Evolutionary conservation across 352 stramenopile genomes (phyloP), one percentile per base, ranked within the genome.

Genomic region (Pythium graminicola): DNA sequence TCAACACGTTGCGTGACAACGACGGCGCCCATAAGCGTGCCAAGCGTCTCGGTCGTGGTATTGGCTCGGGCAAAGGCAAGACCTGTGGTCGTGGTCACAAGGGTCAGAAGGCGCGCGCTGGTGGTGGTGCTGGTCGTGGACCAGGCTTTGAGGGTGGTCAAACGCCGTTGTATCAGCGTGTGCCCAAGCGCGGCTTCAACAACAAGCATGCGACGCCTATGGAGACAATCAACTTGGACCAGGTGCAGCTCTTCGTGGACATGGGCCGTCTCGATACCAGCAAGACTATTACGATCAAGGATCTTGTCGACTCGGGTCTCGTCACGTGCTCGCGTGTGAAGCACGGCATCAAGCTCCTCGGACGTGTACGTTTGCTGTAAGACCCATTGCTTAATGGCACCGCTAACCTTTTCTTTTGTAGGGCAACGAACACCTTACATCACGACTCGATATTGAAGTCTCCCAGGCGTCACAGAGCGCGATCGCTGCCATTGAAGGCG

Each of bases 131-230:
- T 0, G 80, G 80, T 5, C 80, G 80, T 22, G 85, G 94, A 0
- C 79, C 86, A 22, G 90, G 85, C 26, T 99, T 99, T 62, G 97
- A 99, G 64, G 97, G 97, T 50, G 97, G 97, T 4, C 97, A 99
- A 74, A 99, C 97, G 40, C 96, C 95, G 33, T 70, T 99, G 48
- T 97, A 98, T 76, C 92, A 97, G 67, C 81, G 89, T 38, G 63
- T 99, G 35, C 97, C 97, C 28, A 99, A 99, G 81, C 88, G 94
- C 33, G 97, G 96, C 50, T 99, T 99, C 73, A 99, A 99, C 71
- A 93, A 93, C 62, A 89, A 57, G 38, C 92, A 87, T 58, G 82
- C 74, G 57, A 95, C 79, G 49, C 81, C 88, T 8, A 96, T 98
- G 77, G 78, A 97, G 57, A 72, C 73, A 0, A 40, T 99, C 14